phyloP scores from a whole-genome alignment of 1,139 yeast genomes.

The Saccharomyces pastorianus region DNA sequence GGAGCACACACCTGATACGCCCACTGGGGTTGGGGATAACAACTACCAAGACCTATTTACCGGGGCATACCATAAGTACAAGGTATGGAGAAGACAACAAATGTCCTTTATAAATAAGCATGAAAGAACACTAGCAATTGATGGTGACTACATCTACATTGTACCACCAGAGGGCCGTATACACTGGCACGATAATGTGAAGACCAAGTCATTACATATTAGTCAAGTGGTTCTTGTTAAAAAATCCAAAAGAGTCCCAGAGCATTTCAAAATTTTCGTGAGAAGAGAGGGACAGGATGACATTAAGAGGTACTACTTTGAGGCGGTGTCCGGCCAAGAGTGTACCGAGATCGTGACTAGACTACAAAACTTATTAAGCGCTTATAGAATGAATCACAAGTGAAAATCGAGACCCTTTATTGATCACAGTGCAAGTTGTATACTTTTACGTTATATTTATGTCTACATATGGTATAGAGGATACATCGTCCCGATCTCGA shows the following conservation, averaged over 20 bases:
- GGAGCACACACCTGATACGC: slow-evolving; percentile 9
- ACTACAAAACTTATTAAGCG: slow-evolving; percentile 45
- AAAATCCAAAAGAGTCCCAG: slow-evolving; percentile 69
- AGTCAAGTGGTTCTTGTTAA: slow-evolving; percentile 70
- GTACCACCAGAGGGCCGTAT: slow-evolving; percentile 75
- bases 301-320: slow-evolving; percentile 77
- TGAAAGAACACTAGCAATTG: slow-evolving; percentile 78
- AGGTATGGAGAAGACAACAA: slow-evolving; percentile 81
- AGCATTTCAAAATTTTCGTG: slow-evolving; percentile 77
- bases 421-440: too few species aligned
- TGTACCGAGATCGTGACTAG: slow-evolving; percentile 71
- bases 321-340: slow-evolving; percentile 55
- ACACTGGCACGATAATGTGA: slow-evolving; percentile 59
- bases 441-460: neutral
- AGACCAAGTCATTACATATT: slow-evolving; percentile 82
- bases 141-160: slow-evolving; percentile 89
- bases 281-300: slow-evolving; percentile 45
- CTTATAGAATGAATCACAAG: slow-evolving; percentile 44
- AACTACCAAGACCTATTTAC: slow-evolving; percentile 28
- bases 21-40: slow-evolving; percentile 11
- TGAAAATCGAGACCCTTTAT: slow-evolving; percentile 30
- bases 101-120: slow-evolving; percentile 69
- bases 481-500: neutral
- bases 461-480: neutral
- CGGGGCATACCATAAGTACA: slow-evolving; percentile 47